phyloP scores from a whole-genome alignment of 306 rosid genomes.

The Trifolium repens region DNA sequence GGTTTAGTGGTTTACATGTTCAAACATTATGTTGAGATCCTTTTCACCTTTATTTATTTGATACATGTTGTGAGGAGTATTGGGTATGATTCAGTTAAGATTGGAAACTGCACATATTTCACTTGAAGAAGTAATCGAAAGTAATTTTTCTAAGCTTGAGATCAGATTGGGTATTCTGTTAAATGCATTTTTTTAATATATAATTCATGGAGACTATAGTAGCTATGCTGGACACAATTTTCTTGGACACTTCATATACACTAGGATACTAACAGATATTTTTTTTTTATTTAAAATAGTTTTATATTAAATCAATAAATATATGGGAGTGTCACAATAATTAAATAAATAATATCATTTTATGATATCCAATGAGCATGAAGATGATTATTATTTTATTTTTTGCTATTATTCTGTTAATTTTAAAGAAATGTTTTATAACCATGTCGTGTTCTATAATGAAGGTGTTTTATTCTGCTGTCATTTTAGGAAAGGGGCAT shows the following conservation, averaged over 20 bases:
- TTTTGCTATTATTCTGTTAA: neutral
- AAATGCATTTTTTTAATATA: neutral
- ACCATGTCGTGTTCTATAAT: neutral
- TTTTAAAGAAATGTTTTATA: neutral
- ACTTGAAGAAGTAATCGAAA: neutral
- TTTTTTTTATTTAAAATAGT: too few species aligned
- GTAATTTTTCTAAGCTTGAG: neutral
- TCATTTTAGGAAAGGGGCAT: too few species aligned
- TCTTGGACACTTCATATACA: neutral
- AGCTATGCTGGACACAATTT: neutral
- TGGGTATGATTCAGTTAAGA: neutral
- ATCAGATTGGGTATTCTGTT: neutral
- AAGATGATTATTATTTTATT: neutral
- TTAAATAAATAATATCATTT: neutral
- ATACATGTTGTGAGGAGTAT: neutral
- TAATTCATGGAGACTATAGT: neutral
- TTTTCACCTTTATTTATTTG: neutral
- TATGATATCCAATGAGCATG: neutral
- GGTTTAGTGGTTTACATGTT: too few species aligned
- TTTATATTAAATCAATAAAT: neutral
- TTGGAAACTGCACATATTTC: neutral
- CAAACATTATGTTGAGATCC: neutral
- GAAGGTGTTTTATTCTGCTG: neutral
- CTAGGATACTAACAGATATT: neutral
- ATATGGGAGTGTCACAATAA: neutral